Evolutionary conservation across 164 flowering plant species (phyloP), one percentile per base, ranked within the genome.

Genomic region (Chimonanthus salicifolius): DNA sequence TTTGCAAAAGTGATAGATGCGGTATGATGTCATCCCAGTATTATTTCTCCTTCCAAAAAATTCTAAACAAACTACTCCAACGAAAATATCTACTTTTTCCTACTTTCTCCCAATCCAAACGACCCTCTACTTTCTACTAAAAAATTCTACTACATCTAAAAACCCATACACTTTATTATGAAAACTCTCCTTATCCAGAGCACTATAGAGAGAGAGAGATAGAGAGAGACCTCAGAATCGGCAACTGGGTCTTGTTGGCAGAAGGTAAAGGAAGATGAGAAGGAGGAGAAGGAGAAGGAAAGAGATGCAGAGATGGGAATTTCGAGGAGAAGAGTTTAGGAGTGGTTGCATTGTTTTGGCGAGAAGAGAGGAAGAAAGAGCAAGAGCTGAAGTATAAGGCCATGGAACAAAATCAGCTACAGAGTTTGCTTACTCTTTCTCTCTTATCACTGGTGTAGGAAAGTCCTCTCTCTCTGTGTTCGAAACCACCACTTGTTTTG

Each of bases 231-330:
- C 68, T 66, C 49, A 44, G 13, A 45, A 44, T 33, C 16, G 44
- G 68, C 18, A 13, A n/a, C n/a, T 66, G 44, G 48, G 68, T 13
- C 8, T n/a, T 44, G 48, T 66, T 66, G 47, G 43, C 45, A 63
- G 47, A 33, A 13, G 68, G 7, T 15, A 45, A 2, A 43, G 68
- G 46, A 44, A 66, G 48, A 18, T 54, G 16, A 54, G 60, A 54
- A n/a, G 60, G 16, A 54, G 68, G 16, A 54, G 60, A 54, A n/a
- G 60, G 16, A 54, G 68, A 66, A 66, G 68, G 16, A 11, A 62
- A 62, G 6, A 4, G 48, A 7, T 15, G 49, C 47, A 45, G 48
- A 46, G 45, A 44, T 66, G 49, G 48, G 13, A 44, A 66, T 44
- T 44, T 16, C 15, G 68, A 5, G 46, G 49, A 66, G 68, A 66